Base-by-base conservation (phyloP, 768 basidiomycete species). In the Lyophyllum shimeji region DNA sequence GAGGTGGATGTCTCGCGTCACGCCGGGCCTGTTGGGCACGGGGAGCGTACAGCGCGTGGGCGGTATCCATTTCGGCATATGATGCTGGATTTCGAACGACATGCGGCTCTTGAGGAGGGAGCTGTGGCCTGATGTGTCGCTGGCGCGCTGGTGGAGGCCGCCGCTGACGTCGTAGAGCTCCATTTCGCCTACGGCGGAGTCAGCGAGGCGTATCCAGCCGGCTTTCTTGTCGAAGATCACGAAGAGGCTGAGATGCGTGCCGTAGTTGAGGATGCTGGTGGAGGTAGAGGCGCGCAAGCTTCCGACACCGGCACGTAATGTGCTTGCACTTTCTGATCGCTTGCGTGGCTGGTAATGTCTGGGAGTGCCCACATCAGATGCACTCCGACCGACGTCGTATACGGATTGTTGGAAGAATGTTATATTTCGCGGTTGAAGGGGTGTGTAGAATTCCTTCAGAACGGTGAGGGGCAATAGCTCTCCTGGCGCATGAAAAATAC, bases 191-290 rank as follows among this genome's bases (percentile, higher is more conserved):
- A 92, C 92, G 21, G 88, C 85, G 27, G 92, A 83, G 68, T 93
- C 91, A 5, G 84, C 82, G 21, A 93, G 67, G 20, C 92, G 87
- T 61, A 94, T 92, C 70, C 90, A 74, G n/a, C 85, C 82, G 2
- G 90, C 90, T 65, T 90, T 94, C 73, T 93, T 93, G 69, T 94
- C 92, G 66, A 94, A 94, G 21, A 86, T 74, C 54, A 90, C 83
- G 65, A 93, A 93, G n/a, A 94, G 72, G 61, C 83, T 84, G 64
- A 90, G 82, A 61, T 92, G 90, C 4, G 81, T 80, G 18, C 86
- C 86, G 63, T 89, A 89, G 53, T 75, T 74, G 56, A 77, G 66
- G 15, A 70, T 63, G 5, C 70, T 67, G 8, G 65, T 64, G 15
- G 68, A 54, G 9, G 74, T 65, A 24, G 63, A 52, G 42, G 61